Conservation (phyloP, 2,329 filamentous ascomycete species). For the Hypoxylon sp. region DNA sequence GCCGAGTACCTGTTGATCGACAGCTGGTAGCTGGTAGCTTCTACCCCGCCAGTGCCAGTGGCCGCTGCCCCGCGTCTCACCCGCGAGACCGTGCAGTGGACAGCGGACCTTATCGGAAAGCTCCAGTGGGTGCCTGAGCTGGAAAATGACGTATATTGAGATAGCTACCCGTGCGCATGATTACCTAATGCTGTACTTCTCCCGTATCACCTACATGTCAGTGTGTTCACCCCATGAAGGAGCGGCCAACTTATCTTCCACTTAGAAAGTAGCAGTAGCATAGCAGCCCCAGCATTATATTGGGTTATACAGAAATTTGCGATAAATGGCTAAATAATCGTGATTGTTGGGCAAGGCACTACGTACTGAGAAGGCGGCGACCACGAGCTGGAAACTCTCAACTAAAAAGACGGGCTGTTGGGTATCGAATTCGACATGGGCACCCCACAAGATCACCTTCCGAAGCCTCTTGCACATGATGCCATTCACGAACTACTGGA, state of each 20-base stretch:
- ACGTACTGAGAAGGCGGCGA: background rate
- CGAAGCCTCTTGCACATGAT: background rate
- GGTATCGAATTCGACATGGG: background rate
- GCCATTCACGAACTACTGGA: constrained; percentile 3
- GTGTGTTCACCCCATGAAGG: too few relatives aligned
- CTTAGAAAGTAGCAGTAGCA: too few relatives aligned
- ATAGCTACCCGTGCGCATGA: background rate
- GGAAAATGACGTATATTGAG: constrained; percentile 18
- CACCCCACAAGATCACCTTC: background rate
- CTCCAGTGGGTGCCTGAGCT: constrained; percentile 6
- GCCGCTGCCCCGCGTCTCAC: constrained; percentile 36
- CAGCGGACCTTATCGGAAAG: constrained; percentile 29
- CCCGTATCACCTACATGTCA: background rate
- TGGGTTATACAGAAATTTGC: background rate
- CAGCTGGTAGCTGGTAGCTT: constrained; percentile 11
- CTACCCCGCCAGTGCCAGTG: constrained; percentile 31
- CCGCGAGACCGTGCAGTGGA: too few relatives aligned
- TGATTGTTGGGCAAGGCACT: background rate
- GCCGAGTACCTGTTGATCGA: constrained; percentile 35
- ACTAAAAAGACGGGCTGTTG: background rate
- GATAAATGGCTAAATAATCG: background rate
- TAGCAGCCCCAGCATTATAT: background rate
- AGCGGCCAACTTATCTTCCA: too few relatives aligned
- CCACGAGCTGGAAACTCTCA: too few relatives aligned
- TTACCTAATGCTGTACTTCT: background rate